Percentiles rank a stretch among this genome's conserved stretches.
Conservation (phyloP, 495 filamentous ascomycete genomes). For the Wilcoxina mikolae region DNA sequence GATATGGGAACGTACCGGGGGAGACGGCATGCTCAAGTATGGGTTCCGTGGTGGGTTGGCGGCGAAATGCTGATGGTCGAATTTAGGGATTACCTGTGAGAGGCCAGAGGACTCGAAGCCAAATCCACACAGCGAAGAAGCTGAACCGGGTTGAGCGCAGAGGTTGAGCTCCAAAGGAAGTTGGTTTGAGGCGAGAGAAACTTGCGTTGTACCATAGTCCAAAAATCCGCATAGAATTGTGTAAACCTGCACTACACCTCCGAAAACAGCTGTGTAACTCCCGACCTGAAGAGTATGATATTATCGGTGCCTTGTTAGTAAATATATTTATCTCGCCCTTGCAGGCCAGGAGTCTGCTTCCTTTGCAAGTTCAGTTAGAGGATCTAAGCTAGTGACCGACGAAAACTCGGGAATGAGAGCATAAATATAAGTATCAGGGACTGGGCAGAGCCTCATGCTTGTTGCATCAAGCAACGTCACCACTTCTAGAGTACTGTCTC, state of each 20-base stretch:
- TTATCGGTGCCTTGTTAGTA: too few species aligned
- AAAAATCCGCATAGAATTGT: background rate
- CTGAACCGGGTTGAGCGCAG: conserved; percentile 65
- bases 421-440: too few species aligned
- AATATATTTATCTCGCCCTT: too few species aligned
- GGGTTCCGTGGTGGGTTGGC: conserved; percentile 46
- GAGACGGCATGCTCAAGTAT: conserved; percentile 56
- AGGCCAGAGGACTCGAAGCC: conserved; percentile 57
- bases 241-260: background rate
- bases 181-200: background rate
- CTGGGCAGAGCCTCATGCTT: background rate
- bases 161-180: conserved; percentile 26
- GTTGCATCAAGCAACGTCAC: background rate
- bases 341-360: too few species aligned
- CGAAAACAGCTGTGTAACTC: too few species aligned
- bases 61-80: conserved; percentile 35
- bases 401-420: too few species aligned
- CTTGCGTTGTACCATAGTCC: conserved; percentile 3
- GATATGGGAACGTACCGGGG: conserved; percentile 89
- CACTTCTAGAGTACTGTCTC: too few species aligned
- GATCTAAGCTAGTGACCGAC: too few species aligned
- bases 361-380: too few species aligned
- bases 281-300: too few species aligned
- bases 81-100: conserved; percentile 23
- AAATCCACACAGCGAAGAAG: conserved; percentile 61